Conservation (phyloP, 805 yeast species). For the Candida insectorum region DNA sequence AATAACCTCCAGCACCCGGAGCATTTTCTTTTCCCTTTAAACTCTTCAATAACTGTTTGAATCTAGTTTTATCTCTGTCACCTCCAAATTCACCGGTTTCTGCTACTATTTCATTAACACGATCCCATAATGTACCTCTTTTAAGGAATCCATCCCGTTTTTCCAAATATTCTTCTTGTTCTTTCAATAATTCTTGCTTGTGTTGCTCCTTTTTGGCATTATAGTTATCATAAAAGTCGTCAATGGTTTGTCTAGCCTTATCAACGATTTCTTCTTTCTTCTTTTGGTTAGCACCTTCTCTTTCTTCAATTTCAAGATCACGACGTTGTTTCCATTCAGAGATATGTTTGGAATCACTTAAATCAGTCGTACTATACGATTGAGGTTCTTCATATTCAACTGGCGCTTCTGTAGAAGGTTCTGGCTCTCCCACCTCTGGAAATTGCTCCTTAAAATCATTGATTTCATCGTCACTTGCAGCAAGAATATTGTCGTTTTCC, state of each 20-base stretch:
- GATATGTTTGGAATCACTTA: conserved; percentile 49
- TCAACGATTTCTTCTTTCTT: conserved; percentile 65
- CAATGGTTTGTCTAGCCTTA: conserved; percentile 79
- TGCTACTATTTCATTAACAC: conserved; percentile 50
- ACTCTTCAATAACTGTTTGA: conserved; percentile 60
- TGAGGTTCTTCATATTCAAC: conserved; percentile 36
- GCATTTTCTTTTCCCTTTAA: conserved; percentile 68
- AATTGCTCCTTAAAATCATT: conserved; percentile 62
- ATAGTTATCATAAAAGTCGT: conserved; percentile 89
- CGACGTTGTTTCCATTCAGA: conserved; percentile 80
- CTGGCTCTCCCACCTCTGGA: conserved; percentile 50
- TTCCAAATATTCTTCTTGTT: conserved; percentile 66
- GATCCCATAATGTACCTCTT: conserved; percentile 55
- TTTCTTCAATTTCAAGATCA: conserved; percentile 70
- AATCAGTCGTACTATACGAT: conserved; percentile 10
- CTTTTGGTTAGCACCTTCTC: conserved; percentile 68
- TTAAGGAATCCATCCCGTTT: conserved; percentile 66
- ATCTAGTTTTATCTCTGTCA: conserved; percentile 64
- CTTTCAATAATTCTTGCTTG: conserved; percentile 58
- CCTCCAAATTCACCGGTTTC: conserved; percentile 37
- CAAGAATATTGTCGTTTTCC: conserved; percentile 53
- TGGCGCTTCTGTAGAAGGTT: conserved; percentile 15
- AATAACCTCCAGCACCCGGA: conserved; percentile 74
- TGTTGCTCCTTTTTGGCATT: conserved; percentile 76
- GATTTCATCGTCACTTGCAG: conserved; percentile 41